Percentiles rank a stretch among this genome's conserved stretches.
Conservation (phyloP, 2,329 filamentous ascomycete species). For the Phaeosphaeria sp. region DNA sequence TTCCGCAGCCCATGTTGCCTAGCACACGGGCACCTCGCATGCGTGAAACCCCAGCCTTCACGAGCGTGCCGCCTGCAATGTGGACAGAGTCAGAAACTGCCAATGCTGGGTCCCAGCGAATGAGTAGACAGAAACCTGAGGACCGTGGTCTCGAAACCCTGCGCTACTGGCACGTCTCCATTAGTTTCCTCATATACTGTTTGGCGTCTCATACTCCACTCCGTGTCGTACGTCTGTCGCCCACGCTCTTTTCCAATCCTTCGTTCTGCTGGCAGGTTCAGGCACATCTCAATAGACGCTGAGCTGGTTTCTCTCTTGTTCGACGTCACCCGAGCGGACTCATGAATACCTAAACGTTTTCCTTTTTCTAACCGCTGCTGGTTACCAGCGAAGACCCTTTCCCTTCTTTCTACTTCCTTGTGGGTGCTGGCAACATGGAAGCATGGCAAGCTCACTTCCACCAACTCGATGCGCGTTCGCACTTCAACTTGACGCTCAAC, state of each 20-base stretch:
- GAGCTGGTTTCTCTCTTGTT: slow-evolving; percentile 46
- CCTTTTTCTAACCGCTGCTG: slow-evolving; percentile 48
- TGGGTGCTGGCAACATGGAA: slow-evolving; percentile 46
- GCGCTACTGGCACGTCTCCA: slow-evolving; percentile 38
- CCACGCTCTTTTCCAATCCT: slow-evolving; percentile 45
- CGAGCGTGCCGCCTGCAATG: slow-evolving; percentile 35
- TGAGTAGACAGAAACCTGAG: slow-evolving; percentile 47
- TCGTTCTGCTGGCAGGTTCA: slow-evolving; percentile 51
- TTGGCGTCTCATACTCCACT: slow-evolving; percentile 48
- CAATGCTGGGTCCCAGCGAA: slow-evolving; percentile 39
- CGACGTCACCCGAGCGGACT: slow-evolving; percentile 41
- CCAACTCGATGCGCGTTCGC: slow-evolving; percentile 44
- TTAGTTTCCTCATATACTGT: slow-evolving; percentile 48
- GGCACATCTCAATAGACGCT: slow-evolving; percentile 42
- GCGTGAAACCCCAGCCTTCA: slow-evolving; percentile 42
- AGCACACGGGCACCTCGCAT: slow-evolving; percentile 36
- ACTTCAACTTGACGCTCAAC: slow-evolving; percentile 49
- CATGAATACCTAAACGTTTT: slow-evolving; percentile 46
- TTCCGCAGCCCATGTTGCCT: slow-evolving; percentile 40
- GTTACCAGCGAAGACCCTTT: slow-evolving; percentile 45
- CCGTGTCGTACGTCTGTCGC: slow-evolving; percentile 46
- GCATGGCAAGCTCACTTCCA: slow-evolving; percentile 41
- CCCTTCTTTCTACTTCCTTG: slow-evolving; percentile 37
- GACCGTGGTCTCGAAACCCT: slow-evolving; percentile 48
- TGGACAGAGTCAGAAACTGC: slow-evolving; percentile 29